A percentile compares a stretch with the other conserved stretches of the same genome.
phyloP scores from a whole-genome alignment of 2,329 filamentous ascomycete species.

The Lachnellula suecica region DNA sequence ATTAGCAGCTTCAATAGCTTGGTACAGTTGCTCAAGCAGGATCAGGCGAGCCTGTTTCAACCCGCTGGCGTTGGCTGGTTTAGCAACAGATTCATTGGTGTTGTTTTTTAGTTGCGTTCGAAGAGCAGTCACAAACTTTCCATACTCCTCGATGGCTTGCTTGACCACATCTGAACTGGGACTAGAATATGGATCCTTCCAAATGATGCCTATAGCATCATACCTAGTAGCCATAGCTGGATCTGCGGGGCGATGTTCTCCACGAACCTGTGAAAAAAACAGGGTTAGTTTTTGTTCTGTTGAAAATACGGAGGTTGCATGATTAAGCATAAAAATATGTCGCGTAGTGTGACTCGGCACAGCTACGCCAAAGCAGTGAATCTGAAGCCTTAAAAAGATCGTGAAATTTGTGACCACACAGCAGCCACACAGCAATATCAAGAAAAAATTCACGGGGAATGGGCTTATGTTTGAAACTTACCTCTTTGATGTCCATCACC shows the following conservation, averaged over 20 bases:
- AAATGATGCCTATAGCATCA: conserved; percentile 54
- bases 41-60: conserved; percentile 42
- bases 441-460: no score
- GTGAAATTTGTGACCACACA: no score
- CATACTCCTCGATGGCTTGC: conserved; percentile 32
- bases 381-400: no score
- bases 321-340: not conserved
- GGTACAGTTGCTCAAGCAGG: conserved; percentile 49
- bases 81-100: conserved; percentile 23
- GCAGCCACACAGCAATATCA: no score
- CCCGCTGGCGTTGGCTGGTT: conserved; percentile 32
- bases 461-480: conserved; percentile 18
- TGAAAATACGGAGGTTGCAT: not conserved
- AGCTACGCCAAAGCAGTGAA: no score
- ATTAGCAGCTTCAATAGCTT: conserved; percentile 53
- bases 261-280: conserved; percentile 26
- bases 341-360: no score
- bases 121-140: conserved; percentile 28
- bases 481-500: conserved; percentile 28
- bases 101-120: conserved; percentile 31
- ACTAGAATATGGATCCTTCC: conserved; percentile 36
- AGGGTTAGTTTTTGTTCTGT: not conserved
- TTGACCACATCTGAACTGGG: conserved; percentile 28
- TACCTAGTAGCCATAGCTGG: conserved; percentile 49
- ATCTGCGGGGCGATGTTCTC: conserved; percentile 38